A percentile compares a stretch with the other conserved stretches of the same genome.
Conservation (phyloP, 2,329 filamentous ascomycete species). For the Clarireedia monteithiana region DNA sequence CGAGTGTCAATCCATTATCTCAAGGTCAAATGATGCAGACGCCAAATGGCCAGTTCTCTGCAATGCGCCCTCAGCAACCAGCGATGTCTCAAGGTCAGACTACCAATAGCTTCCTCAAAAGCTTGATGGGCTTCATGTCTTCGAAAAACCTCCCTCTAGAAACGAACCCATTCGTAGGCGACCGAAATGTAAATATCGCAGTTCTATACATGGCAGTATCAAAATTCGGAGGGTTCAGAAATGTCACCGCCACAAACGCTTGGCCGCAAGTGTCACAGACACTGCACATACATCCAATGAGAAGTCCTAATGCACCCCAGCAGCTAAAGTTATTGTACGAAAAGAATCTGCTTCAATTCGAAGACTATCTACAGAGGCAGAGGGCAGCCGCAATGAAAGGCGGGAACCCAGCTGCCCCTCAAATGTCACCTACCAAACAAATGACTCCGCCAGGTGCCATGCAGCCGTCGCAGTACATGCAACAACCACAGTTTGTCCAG, state of each 20-base stretch:
- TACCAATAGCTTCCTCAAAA: constrained; percentile 67
- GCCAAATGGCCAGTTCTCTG: constrained; percentile 49
- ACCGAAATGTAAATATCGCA: constrained; percentile 66
- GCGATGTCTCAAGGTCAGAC: constrained; percentile 35
- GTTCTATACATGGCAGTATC: constrained; percentile 71
- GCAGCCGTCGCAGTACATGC: constrained; percentile 45
- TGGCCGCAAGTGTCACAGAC: constrained; percentile 68
- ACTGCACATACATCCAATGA: constrained; percentile 53
- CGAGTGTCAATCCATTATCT: constrained; percentile 23
- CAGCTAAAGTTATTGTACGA: constrained; percentile 71
- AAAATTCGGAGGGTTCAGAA: constrained; percentile 70
- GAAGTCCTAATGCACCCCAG: constrained; percentile 57
- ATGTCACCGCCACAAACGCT: constrained; percentile 57
- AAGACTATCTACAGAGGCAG: constrained; percentile 52
- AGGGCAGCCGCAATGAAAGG: constrained; percentile 24
- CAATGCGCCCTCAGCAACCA: constrained; percentile 46
- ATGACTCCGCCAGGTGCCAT: constrained; percentile 38
- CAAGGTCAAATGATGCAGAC: constrained; percentile 46
- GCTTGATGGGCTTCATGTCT: constrained; percentile 69
- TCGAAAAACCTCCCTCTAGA: constrained; percentile 68
- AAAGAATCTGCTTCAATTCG: constrained; percentile 68
- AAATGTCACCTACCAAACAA: constrained; percentile 34
- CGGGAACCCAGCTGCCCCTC: constrained; percentile 31
- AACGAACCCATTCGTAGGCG: constrained; percentile 62
- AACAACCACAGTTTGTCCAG: constrained; percentile 36